These are phyloP conservation scores for Salvia miltiorrhiza DNA, from an alignment of 257 asterid species.

Conservation along the genomic window DNA sequence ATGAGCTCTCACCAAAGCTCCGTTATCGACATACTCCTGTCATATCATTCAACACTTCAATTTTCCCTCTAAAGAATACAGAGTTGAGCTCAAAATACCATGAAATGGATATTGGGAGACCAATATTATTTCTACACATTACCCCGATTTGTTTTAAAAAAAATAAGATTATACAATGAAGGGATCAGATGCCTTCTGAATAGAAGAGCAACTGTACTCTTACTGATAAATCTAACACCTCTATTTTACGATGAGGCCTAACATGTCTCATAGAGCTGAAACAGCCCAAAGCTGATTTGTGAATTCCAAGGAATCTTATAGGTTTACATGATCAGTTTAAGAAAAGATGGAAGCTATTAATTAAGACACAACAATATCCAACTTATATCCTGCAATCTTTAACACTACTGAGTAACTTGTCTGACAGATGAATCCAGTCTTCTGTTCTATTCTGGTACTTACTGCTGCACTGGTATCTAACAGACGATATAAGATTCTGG, in stretches of 20 bases:
- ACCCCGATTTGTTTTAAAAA: no score
- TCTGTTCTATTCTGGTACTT: neutral
- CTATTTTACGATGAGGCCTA: no score
- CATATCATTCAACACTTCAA: neutral
- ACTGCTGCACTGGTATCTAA: neutral
- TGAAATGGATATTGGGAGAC: neutral
- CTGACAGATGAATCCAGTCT: neutral
- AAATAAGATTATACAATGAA: neutral
- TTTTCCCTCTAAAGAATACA: neutral
- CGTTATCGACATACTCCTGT: constrained; percentile 77
- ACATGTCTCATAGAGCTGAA: neutral
- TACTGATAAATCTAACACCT: neutral
- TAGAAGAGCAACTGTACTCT: neutral
- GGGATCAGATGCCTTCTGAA: neutral
- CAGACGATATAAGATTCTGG: neutral
- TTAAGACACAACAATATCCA: neutral
- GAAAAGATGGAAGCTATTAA: neutral
- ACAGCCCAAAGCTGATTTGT: neutral
- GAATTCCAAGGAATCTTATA: neutral
- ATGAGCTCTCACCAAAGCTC: constrained; percentile 74
- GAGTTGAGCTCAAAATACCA: neutral
- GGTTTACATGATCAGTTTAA: neutral
- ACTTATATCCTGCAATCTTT: neutral
- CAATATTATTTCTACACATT: no score
- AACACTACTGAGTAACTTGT: neutral